phyloP scores from a whole-genome alignment of 1,284 basidiomycete species.

The Coniferiporia weirii region DNA sequence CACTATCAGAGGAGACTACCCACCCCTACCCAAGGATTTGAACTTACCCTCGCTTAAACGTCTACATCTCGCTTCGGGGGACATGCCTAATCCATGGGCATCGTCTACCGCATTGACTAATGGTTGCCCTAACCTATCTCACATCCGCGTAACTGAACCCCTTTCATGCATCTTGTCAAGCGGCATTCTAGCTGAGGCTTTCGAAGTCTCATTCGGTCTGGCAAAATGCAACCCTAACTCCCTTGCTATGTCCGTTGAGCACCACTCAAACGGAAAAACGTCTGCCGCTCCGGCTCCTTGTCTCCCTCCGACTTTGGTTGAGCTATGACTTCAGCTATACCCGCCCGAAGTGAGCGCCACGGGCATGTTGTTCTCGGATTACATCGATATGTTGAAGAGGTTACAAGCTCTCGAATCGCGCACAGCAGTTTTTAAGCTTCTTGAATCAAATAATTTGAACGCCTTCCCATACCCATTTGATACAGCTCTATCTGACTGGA shows the following conservation, averaged over 20 bases:
- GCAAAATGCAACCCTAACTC: conserved; percentile 13
- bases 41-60: conserved; percentile 14
- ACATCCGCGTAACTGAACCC: conserved; percentile 18
- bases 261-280: conserved; percentile 6
- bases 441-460: conserved; percentile 15
- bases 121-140: conserved; percentile 18
- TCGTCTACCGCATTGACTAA: conserved; percentile 13
- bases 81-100: conserved; percentile 20
- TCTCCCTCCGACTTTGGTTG: conserved; percentile 9
- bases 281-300: conserved; percentile 4
- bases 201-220: conserved; percentile 17
- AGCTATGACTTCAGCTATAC: conserved; percentile 17
- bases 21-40: conserved; percentile 10
- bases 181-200: conserved; percentile 12
- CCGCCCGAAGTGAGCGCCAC: conserved; percentile 15
- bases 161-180: conserved; percentile 18
- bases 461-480: conserved; percentile 17
- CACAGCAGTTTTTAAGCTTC: conserved; percentile 10
- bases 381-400: conserved; percentile 15
- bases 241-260: conserved; percentile 13
- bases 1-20: conserved; percentile 19
- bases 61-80: conserved; percentile 18
- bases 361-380: conserved; percentile 16
- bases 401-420: conserved; percentile 7
- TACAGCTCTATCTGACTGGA: conserved; percentile 13